phyloP scores from a whole-genome alignment of 2,329 filamentous ascomycete genomes.

The Alternaria gansuensis region DNA sequence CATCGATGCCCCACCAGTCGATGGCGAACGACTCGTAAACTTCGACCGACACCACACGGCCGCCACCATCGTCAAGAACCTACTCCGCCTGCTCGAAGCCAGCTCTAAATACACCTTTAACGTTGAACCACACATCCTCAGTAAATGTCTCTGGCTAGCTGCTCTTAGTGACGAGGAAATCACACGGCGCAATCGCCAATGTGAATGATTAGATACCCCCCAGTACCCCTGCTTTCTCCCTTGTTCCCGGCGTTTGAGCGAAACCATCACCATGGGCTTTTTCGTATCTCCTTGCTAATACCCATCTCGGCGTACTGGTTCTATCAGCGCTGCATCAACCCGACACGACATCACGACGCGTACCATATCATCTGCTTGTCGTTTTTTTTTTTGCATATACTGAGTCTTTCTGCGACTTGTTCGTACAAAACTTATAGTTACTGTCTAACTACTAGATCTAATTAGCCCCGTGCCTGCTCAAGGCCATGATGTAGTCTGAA shows the following conservation, averaged over 20 bases:
- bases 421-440: neutral
- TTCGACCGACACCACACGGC: conserved; percentile 83
- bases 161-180: conserved; percentile 81
- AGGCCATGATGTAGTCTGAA: conserved; percentile 3
- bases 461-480: conserved; percentile 42
- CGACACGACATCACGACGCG: conserved; percentile 43
- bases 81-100: conserved; percentile 79
- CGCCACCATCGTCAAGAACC: conserved; percentile 79
- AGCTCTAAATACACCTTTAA: conserved; percentile 78
- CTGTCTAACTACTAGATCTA: conserved; percentile 30
- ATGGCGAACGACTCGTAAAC: conserved; percentile 74
- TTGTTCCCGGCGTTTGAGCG: conserved; percentile 24
- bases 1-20: conserved; percentile 69
- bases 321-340: conserved; percentile 25
- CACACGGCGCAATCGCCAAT: conserved; percentile 43
- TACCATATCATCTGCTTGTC: conserved; percentile 22
- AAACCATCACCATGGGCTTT: conserved; percentile 14
- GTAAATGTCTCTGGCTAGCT: conserved; percentile 85
- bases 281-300: conserved; percentile 36
- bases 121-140: conserved; percentile 78
- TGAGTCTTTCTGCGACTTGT: conserved; percentile 22
- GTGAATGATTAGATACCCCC: conserved; percentile 36
- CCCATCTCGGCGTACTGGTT: conserved; percentile 25
- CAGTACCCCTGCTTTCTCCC: conserved; percentile 12
- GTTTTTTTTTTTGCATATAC: conserved; percentile 32